Evolutionary conservation across 2,329 filamentous ascomycete genomes (phyloP).

Genomic region (Ophiostoma triangulosporum): DNA sequence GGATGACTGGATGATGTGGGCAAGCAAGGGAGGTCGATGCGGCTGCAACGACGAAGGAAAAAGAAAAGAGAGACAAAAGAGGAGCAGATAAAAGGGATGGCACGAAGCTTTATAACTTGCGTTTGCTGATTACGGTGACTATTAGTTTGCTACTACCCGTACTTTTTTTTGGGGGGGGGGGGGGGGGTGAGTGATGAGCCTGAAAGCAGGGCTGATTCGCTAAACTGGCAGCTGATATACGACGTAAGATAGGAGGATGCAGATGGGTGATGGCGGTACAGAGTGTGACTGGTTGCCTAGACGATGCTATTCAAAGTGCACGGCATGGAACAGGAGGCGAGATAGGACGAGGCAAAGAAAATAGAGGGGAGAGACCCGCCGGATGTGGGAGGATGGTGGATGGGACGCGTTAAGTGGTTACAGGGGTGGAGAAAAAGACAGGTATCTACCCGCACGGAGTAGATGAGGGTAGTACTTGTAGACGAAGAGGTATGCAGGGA

Average conservation of each 20-base stretch:
- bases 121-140: background rate
- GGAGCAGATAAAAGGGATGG: background rate
- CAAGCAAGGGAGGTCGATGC: too few species aligned
- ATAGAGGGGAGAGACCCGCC: background rate
- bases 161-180: too few species aligned
- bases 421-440: background rate
- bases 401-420: background rate
- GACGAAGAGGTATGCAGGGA: background rate
- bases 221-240: too few species aligned
- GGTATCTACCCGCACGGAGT: too few species aligned
- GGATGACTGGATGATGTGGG: too few species aligned
- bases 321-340: background rate
- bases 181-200: too few species aligned
- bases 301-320: background rate
- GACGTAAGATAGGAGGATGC: too few species aligned
- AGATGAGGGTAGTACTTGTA: background rate
- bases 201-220: background rate
- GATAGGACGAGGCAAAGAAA: background rate
- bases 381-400: background rate
- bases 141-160: too few species aligned
- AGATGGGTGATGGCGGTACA: too few species aligned
- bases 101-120: background rate
- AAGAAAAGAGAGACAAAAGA: conserved; percentile 5
- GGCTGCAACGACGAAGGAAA: background rate
- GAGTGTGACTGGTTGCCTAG: background rate